Base-by-base conservation (phyloP, 73 alveolate species). In the Paramecium sonneborni region DNA sequence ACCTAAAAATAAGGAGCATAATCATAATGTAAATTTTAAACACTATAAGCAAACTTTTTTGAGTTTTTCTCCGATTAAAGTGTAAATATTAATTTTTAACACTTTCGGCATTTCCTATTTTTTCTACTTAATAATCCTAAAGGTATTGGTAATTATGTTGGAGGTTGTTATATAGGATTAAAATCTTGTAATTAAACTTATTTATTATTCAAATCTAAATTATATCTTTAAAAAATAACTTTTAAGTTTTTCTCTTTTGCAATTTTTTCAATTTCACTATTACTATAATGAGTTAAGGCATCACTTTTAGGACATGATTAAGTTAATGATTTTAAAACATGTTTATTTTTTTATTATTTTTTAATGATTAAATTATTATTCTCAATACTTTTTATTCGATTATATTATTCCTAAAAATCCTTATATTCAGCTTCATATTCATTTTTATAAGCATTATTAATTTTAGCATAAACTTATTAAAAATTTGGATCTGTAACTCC, bases 81-180 rank as follows among this genome's bases (percentile, higher is more conserved):
- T 20, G 44, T 38, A 21, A 79, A 21, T 23, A 79, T 41, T 28
- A 79, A 24, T 46, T 79, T 79, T 24, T 79, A 23, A 79, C 90
- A 79, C 14, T 44, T 79, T 46, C 74, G 39, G 26, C 90, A 79
- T 79, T 79, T 79, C 41, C 90, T 79, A 44, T 39, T 79, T 10
- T 79, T 79, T 41, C 55, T 79, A 18, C 76, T 43, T 39, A 79
- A 18, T 44, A 79, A 43, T 79, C 74, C 76, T 3, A 79, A 23
- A 20, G 69, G 90, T 21, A 30, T 20, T 11, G 90, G 90, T 15
- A 79, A 23, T 20, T 5, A 79, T 3, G 55, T 2, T 41, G 70
- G 10, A 15, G 21, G 0, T 24, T 79, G n/a, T 74, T 2, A 39
- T 74, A 18, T 30, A 10, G 56, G 58, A 37, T 11, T 39, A 39